Evolutionary conservation across 75 land plant species (phyloP), one percentile per base, ranked within the genome.

Genomic region (Pinus tabuliformis): DNA sequence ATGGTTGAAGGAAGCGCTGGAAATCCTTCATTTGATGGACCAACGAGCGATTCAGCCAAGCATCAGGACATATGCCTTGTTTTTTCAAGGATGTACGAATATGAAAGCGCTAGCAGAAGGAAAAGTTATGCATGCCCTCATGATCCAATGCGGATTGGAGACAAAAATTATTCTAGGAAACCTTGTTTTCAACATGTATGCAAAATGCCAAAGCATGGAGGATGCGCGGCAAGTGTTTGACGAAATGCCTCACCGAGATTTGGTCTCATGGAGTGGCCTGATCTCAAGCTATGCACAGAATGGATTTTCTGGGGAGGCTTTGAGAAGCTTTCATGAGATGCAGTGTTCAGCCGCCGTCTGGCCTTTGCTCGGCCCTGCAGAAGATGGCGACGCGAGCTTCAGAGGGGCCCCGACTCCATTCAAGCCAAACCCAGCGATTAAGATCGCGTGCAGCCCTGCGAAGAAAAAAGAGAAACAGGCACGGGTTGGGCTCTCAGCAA

Each of bases 181-280:
- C 60, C 73, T 84, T 16, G 70, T 89, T 59, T 76, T 76, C 18
- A 88, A 89, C 70, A 77, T 91, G 91, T 91, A 91, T 78, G 89
- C 82, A 22, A 89, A 89, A 72, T 91, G 93, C 70, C 87, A 86
- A 24, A 76, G 79, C 68, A 66, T 85, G 49, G 79, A 72, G 12
- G 79, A 87, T 21, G 93, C 89, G 3, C 76, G 78, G 7, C 42
- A 70, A 57, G 75, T 87, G 26, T 89, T 85, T 75, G 84, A 89
- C 52, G 72, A 73, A 60, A 76, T 79, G 61, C 24, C 65, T 60
- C 74, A 76, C 20, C 75, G 74, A 42, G 84, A 83, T 82, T 78
- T 86, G 2, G 88, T 86, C 71, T 60, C 80, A 57, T 87, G 79
- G 81, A 63, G 74, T 79, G 21, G 62, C 61, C 22, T 58, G 72